A percentile compares a stretch with the other conserved stretches of the same genome.
phyloP scores from a whole-genome alignment of 1,139 yeast species.

The Pichia inconspicua region DNA sequence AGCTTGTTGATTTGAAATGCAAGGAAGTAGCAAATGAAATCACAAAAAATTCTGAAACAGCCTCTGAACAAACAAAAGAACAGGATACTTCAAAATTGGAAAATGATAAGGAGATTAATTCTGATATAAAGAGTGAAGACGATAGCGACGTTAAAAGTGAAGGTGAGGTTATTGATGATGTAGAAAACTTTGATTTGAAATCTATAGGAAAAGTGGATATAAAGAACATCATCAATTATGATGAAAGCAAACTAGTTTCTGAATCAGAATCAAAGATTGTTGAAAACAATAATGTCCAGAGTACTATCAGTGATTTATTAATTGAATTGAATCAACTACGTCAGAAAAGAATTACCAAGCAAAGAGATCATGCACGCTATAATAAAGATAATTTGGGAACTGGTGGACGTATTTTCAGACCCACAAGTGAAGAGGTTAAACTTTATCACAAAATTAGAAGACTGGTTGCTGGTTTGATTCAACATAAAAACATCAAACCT shows the following conservation, averaged over 20 bases:
- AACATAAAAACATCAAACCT: constrained; percentile 23
- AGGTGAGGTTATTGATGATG: constrained; percentile 3
- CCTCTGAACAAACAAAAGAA: constrained; percentile 11
- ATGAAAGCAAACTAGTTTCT: constrained; percentile 42
- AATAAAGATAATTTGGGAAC: constrained; percentile 9
- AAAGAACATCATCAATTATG: constrained; percentile 46
- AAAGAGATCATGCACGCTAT: constrained; percentile 10
- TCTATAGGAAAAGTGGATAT: constrained; percentile 31
- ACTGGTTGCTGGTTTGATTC: constrained; percentile 38
- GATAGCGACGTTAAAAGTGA: neutral
- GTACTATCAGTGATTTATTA: constrained; percentile 49
- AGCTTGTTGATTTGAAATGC: constrained; percentile 35
- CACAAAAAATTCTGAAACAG: neutral
- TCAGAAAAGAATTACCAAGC: constrained; percentile 29
- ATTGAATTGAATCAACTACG: constrained; percentile 57
- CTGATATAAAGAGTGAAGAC: neutral
- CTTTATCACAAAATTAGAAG: constrained; percentile 45
- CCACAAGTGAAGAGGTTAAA: constrained; percentile 40
- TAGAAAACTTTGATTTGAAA: constrained; percentile 5
- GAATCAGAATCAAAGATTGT: constrained; percentile 48
- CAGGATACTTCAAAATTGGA: neutral
- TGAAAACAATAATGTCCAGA: constrained; percentile 38
- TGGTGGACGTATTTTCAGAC: constrained; percentile 18
- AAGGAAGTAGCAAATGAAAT: constrained; percentile 6
- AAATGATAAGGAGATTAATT: neutral